Percentiles rank a stretch among this genome's conserved stretches.
These are phyloP conservation scores for Leishmania turanica DNA, from an alignment of 208 protist genomes.

Conservation along the genomic window DNA sequence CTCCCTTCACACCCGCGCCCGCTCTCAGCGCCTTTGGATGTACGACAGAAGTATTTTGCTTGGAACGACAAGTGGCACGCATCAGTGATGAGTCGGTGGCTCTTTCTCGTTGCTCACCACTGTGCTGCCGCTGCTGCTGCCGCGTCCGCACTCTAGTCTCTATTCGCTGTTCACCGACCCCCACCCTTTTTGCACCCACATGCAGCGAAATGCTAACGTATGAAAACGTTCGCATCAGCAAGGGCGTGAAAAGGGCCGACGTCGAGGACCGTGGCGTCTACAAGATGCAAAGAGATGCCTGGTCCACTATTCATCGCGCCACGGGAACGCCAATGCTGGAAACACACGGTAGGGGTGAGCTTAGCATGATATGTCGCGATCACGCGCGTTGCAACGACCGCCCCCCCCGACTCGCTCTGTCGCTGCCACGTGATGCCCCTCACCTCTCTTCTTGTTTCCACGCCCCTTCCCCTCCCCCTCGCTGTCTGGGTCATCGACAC, in stretches of 20 bases:
- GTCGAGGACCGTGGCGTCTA: not conserved
- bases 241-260: too few relatives aligned
- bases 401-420: not conserved
- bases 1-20: not conserved
- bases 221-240: not conserved
- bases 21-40: not conserved
- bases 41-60: not conserved
- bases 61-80: not conserved
- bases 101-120: not conserved
- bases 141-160: not conserved
- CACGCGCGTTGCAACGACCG: too few relatives aligned
- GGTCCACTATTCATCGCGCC: not conserved
- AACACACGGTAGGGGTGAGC: not conserved
- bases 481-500: not conserved
- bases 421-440: not conserved
- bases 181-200: too few relatives aligned
- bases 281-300: not conserved
- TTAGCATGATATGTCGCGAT: not conserved
- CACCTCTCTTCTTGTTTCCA: not conserved
- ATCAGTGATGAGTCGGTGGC: not conserved
- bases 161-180: not conserved
- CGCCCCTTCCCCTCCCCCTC: not conserved
- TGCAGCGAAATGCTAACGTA: not conserved
- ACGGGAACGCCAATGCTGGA: not conserved
- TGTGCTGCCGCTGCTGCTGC: not conserved